These are phyloP conservation scores for Penicillium ochrochloron DNA, from an alignment of 495 filamentous ascomycete species.

Conservation along the genomic window DNA sequence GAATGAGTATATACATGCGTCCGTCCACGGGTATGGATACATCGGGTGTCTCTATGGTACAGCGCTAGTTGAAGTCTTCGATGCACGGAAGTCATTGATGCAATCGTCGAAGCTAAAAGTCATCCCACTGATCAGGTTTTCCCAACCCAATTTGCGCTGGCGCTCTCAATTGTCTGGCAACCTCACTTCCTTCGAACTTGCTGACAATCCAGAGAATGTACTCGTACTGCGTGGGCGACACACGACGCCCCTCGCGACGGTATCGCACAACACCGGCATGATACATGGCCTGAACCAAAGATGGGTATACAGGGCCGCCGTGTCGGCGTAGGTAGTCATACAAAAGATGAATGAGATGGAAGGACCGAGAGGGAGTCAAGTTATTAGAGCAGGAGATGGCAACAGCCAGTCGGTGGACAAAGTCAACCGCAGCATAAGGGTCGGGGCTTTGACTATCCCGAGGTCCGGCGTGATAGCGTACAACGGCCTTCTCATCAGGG, in stretches of 20 bases:
- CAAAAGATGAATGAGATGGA: conserved; percentile 44
- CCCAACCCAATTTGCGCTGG: conserved; percentile 16
- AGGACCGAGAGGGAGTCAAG: conserved; percentile 42
- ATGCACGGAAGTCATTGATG: not conserved
- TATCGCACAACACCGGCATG: conserved; percentile 51
- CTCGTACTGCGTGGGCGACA: conserved; percentile 36
- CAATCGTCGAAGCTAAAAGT: not conserved
- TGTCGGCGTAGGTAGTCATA: conserved; percentile 43
- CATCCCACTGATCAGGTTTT: not conserved
- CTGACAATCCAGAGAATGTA: conserved; percentile 44
- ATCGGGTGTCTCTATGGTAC: not conserved
- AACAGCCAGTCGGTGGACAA: conserved; percentile 46
- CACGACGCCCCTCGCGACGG: conserved; percentile 34
- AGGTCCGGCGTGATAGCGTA: conserved; percentile 36
- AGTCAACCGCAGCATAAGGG: conserved; percentile 42
- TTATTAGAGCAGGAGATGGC: conserved; percentile 39
- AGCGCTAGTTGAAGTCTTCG: not conserved
- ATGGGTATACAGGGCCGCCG: conserved; percentile 43
- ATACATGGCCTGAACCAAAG: conserved; percentile 49
- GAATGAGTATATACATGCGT: not conserved
- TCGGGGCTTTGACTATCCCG: conserved; percentile 34
- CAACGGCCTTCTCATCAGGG: conserved; percentile 36
- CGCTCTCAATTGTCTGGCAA: conserved; percentile 32
- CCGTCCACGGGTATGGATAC: not conserved
- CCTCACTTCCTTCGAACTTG: conserved; percentile 40